phyloP scores from a whole-genome alignment of 2,329 filamentous ascomycete species.

The Biscogniauxia marginata region DNA sequence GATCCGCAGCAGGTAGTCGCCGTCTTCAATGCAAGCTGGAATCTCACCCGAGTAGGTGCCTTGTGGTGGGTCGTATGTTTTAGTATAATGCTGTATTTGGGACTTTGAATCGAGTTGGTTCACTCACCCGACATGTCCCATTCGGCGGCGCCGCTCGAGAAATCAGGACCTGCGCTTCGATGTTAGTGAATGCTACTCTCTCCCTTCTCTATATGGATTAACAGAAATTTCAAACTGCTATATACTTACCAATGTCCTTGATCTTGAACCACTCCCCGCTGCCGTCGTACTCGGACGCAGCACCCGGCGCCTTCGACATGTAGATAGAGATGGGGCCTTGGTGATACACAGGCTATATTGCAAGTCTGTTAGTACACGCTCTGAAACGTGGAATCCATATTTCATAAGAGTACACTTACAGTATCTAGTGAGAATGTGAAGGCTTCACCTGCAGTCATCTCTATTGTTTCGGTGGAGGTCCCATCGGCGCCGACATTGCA shows the following conservation, averaged over 20 bases:
- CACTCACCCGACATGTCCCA: slow-evolving; percentile 36
- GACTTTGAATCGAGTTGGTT: no score
- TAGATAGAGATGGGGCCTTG: slow-evolving; percentile 43
- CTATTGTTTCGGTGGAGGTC: slow-evolving; percentile 33
- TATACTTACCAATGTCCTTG: slow-evolving; percentile 36
- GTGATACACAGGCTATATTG: slow-evolving; percentile 39
- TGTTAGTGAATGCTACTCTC: not conserved
- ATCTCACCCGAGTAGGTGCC: slow-evolving; percentile 42
- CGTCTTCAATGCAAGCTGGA: slow-evolving; percentile 51
- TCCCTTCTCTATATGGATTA: no score
- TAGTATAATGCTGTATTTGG: no score
- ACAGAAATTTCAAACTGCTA: slow-evolving; percentile 2
- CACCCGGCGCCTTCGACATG: slow-evolving; percentile 40
- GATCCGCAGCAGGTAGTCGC: slow-evolving; percentile 59
- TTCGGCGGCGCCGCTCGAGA: slow-evolving; percentile 31
- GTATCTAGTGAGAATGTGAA: slow-evolving; percentile 40
- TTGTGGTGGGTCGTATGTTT: no score
- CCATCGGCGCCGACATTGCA: slow-evolving; percentile 41
- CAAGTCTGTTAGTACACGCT: not conserved
- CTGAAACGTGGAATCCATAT: not conserved
- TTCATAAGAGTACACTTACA: slow-evolving; percentile 12
- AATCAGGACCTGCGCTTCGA: slow-evolving; percentile 30
- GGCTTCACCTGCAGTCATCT: slow-evolving; percentile 36
- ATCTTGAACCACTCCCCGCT: slow-evolving; percentile 44
- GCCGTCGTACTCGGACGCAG: slow-evolving; percentile 38